Percentiles rank a stretch among this genome's conserved stretches.
These are phyloP conservation scores for Globisporangium lucens DNA, from an alignment of 352 stramenopile species.

Conservation along the genomic window DNA sequence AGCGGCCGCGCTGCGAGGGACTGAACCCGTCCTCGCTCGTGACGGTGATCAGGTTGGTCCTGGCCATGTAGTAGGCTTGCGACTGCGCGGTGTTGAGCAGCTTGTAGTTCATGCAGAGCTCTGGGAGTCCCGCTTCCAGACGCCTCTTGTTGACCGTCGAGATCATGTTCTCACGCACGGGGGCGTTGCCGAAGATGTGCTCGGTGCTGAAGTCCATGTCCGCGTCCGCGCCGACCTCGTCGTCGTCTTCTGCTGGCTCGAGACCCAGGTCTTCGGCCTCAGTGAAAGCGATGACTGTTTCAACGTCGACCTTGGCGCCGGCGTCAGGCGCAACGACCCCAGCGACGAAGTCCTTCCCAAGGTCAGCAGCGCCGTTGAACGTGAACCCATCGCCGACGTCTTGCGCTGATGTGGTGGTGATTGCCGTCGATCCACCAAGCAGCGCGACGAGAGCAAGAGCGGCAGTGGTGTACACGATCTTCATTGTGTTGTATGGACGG, in stretches of 20 bases:
- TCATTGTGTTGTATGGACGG: not conserved
- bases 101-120: conserved; percentile 14
- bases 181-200: not conserved
- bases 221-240: conserved; percentile 5
- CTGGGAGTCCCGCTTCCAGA: not conserved
- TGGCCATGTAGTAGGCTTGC: conserved; percentile 24
- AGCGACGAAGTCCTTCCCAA: not conserved
- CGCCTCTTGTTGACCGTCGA: conserved; percentile 5
- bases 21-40: conserved; percentile 18
- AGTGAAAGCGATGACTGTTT: not conserved
- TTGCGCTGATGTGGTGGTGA: not conserved
- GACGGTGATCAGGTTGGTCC: conserved; percentile 15
- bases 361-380: not conserved
- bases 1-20: conserved; percentile 19
- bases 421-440: not conserved
- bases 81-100: conserved; percentile 21
- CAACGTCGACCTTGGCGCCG: not conserved
- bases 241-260: not conserved
- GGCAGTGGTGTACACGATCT: conserved; percentile 8
- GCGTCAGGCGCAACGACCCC: not conserved
- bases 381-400: not conserved
- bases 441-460: conserved; percentile 5
- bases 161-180: conserved; percentile 7
- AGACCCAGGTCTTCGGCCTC: not conserved
- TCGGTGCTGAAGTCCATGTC: not conserved